Evolutionary conservation across 1,139 yeast species (phyloP).

Genomic region (Pichia sp.): DNA sequence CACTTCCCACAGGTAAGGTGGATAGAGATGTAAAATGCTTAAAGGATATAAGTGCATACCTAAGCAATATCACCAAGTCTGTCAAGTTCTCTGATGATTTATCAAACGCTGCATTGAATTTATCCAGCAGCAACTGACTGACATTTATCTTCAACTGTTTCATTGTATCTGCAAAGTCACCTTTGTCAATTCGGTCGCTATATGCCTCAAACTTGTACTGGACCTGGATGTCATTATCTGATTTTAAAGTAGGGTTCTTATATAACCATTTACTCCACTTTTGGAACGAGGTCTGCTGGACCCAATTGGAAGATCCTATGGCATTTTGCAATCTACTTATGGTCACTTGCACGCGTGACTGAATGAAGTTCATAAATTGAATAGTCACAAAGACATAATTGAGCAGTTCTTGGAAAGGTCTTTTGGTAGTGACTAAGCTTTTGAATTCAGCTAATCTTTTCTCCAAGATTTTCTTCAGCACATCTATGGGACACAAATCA

Average conservation of each 20-base stretch:
- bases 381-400: conserved; percentile 30
- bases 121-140: neutral
- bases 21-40: conserved; percentile 31
- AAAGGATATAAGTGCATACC: conserved; percentile 25
- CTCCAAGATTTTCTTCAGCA: conserved; percentile 24
- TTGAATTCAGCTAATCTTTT: conserved; percentile 18
- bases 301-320: conserved; percentile 23
- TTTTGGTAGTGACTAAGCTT: conserved; percentile 1
- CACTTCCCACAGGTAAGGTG: conserved; percentile 14
- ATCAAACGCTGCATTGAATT: conserved; percentile 5
- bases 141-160: conserved; percentile 23
- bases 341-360: conserved; percentile 21
- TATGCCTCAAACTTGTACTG: conserved; percentile 19
- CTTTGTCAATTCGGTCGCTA: conserved; percentile 7
- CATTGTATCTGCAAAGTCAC: conserved; percentile 9
- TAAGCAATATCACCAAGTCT: conserved; percentile 20
- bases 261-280: conserved; percentile 29
- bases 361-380: conserved; percentile 22
- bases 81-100: conserved; percentile 12
- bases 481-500: conserved; percentile 17
- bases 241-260: conserved; percentile 2
- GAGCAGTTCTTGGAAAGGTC: conserved; percentile 22
- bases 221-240: conserved; percentile 17
- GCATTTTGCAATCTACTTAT: conserved; percentile 23
- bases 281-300: conserved; percentile 21